Evolutionary conservation across 1,139 yeast species (phyloP), one percentile per base, ranked within the genome.

Genomic region (Suhomyces bolitotheri): DNA sequence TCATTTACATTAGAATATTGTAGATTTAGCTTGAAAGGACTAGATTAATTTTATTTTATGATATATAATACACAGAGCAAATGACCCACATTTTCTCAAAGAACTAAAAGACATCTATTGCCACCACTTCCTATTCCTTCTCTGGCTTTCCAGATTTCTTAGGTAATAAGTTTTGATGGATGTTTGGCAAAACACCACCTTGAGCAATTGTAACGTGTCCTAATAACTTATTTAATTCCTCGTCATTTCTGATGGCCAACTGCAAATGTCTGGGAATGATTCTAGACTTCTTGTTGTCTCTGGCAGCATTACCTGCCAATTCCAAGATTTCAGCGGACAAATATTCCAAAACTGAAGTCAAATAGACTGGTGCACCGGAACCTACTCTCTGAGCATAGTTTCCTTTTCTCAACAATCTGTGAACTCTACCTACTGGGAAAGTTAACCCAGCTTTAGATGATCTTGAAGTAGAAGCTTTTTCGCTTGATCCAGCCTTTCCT

Each of bases 361-460:
- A 77, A 74, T 89, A 90, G 50, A 90, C 94, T 69, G 94, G 94
- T 56, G 95, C 95, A 78, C 96, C 97, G 53, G 97, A 90, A 80
- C 97, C 97, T 59, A 90, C 84, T 80, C 97, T 86, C 78, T 90
- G 97, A 58, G 97, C 97, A 76, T 90, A 90, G 82, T 90, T 90
- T 63, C 97, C 97, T 75, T 86, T 89, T 80, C 96, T 87, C 61
- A 90, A 76, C 60, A 89, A 80, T 78, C 97, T 83, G 80, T 90
- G 97, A 53, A 90, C 94, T 83, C 97, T 92, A 72, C 97, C 97
- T 56, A 92, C 97, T 73, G 97, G 97, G 95, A 92, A 90, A 58
- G 96, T 87, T 66, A 90, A 82, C 69, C 97, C 97, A 64, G 97
- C 97, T 78, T 88, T 90, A 48, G 96, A 83, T 55, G 97, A 90